Conservation (phyloP, 78 protist species). For the Dictyostelium firmibasis region DNA sequence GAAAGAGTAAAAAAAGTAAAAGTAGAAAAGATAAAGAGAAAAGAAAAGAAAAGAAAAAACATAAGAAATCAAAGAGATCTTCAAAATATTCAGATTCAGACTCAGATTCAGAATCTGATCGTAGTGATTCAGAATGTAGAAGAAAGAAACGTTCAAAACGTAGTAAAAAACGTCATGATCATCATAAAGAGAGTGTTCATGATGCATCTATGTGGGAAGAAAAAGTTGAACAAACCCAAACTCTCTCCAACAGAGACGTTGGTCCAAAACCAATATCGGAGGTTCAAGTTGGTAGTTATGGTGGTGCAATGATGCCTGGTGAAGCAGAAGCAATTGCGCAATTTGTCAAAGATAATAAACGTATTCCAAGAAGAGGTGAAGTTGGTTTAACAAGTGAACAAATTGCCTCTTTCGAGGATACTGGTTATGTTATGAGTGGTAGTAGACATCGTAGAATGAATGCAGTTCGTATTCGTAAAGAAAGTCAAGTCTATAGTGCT, state of each 20-base stretch:
- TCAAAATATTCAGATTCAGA: background rate
- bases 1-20: background rate
- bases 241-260: constrained; percentile 4
- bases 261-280: constrained; percentile 64
- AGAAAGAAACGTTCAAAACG: background rate
- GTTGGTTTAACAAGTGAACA: constrained; percentile 92
- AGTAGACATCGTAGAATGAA: constrained; percentile 94
- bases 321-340: constrained; percentile 93
- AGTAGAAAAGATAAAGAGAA: background rate
- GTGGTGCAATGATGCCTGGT: constrained; percentile 91
- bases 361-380: constrained; percentile 98
- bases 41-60: background rate
- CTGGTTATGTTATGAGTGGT: constrained; percentile 97
- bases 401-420: constrained; percentile 85
- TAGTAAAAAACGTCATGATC: background rate
- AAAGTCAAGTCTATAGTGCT: constrained; percentile 92
- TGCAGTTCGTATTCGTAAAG: constrained; percentile 97
- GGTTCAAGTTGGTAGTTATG: constrained; percentile 67
- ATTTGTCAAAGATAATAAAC: constrained; percentile 89
- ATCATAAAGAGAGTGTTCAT: background rate
- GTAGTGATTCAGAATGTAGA: background rate
- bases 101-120: background rate
- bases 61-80: background rate
- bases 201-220: constrained; percentile 48
- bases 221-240: background rate